Evolutionary conservation across 2,329 filamentous ascomycete genomes (phyloP), one percentile per base, ranked within the genome.

Genomic region (Verticillium nubilum): DNA sequence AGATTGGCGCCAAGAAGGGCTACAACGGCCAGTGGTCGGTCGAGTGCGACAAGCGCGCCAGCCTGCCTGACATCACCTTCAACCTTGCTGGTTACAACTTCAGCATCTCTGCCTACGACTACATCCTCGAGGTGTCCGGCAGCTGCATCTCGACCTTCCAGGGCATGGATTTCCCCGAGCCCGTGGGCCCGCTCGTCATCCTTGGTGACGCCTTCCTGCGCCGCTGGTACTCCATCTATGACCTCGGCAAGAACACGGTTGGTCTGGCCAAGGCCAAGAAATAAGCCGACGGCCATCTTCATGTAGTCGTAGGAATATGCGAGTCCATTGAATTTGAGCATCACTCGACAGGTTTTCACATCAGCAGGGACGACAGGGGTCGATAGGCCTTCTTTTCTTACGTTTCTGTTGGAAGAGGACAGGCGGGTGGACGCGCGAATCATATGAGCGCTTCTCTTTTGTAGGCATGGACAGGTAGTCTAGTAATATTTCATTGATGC

Each of bases 91-190:
- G 95, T 65, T 86, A 96, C 80, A 91, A 97, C 82, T 99, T 98
- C 82, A 89, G 87, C 73, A 96, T 99, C 68, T 81, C 83, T 59
- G 80, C 95, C 17, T 89, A 89, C 66, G 95, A 99, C 80, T 99
- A 99, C 81, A 93, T 97, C 67, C 87, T 99, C 47, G 93, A 99
- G 78, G 86, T 97, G 52, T 90, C 93, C 72, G 95, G 94, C 68
- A 94, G 89, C 74, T 99, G 95, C 78, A 97, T 99, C 77, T 97
- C 92, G 63, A 90, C 92, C 67, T 97, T 99, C 80, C 96, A 96
- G 87, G 93, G 92, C 69, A 96, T 98, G 88, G 95, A 93, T 75
- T 87, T 92, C 79, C 89, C 92, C 60, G 90, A 88, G 71, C 92
- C 92, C 42, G 88, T 90, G 61, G 94, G 95, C 54, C 95, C 95